These are phyloP conservation scores for Cylindrotheca fusiformis DNA, from an alignment of 108 stramenopile species.

Conservation along the genomic window DNA sequence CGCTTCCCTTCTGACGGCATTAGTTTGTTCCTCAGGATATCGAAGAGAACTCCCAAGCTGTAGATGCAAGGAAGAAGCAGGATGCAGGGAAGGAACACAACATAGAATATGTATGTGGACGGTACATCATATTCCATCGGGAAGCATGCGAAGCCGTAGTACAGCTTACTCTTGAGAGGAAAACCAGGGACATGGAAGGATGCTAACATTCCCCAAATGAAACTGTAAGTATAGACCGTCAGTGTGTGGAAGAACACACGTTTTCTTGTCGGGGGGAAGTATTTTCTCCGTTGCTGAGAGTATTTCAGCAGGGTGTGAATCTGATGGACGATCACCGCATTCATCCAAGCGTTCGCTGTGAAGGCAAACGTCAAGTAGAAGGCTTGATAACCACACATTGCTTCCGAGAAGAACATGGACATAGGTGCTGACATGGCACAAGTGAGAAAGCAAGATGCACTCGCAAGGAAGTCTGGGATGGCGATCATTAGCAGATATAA, in stretches of 20 bases:
- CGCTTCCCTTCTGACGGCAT: neutral
- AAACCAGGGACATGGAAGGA: conserved; percentile 11
- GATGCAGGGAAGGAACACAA: neutral
- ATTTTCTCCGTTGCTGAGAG: conserved; percentile 9
- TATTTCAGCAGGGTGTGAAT: conserved; percentile 9
- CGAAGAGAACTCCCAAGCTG: neutral
- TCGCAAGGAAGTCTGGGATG: conserved; percentile 22
- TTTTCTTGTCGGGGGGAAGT: conserved; percentile 13
- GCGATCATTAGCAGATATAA: conserved; percentile 20
- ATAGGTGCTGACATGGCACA: conserved; percentile 4
- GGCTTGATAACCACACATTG: conserved; percentile 27
- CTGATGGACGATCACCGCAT: conserved; percentile 25
- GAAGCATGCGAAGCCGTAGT: conserved; percentile 11
- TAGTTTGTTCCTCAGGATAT: neutral
- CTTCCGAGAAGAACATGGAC: neutral
- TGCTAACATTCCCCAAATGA: conserved; percentile 1
- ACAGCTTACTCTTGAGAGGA: neutral
- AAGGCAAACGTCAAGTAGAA: conserved; percentile 21
- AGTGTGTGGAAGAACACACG: neutral
- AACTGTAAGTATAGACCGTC: conserved; percentile 13
- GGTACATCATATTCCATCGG: conserved; percentile 8
- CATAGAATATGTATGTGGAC: neutral
- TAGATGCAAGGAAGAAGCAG: neutral
- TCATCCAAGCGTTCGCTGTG: conserved; percentile 26
- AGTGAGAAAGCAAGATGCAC: conserved; percentile 15